Base-by-base conservation (phyloP, 257 asterid species). In the Solanum lignicaule region DNA sequence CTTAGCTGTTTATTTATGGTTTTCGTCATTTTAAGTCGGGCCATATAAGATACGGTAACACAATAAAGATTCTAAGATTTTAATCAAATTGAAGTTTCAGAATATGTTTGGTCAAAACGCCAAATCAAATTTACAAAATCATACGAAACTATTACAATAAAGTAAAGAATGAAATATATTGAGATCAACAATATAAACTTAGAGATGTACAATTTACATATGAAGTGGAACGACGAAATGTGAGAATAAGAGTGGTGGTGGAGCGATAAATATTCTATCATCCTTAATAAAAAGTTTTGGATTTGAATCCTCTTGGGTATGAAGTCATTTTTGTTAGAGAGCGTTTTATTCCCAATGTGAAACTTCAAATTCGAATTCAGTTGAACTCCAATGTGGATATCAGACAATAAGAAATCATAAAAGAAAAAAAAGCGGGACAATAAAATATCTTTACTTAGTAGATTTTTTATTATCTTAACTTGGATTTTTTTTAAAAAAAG, bases 141-240 rank as follows among this genome's bases (percentile, higher is more conserved):
- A 23, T 16, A 16, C 1, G 3, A 16, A 52, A 52, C 1, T 52
- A 16, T 52, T 52, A 16, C 23, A 52, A 52, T 52, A 5, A 52
- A 6, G 62, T 46, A 16, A 41, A 48, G 13, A 32, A 16, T 32
- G 79, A 33, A 32, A 72, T 33, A 32, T 33, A 31, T 39, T 76
- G 23, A 39, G 25, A 79, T 41, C 55, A 41, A 38, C 15, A 6
- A 76, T 6, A 13, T 41, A 39, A 78, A 41, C 11, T 29, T 27
- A 32, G 35, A n/a, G 15, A 27, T 27, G 25, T 14, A 60, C 23
- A 90, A 65, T 89, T 90, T 88, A 90, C 92, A 35, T 90, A 86
- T 86, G 90, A 43, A 1, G 66, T 43, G 84, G 15, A n/a, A 43
- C 14, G 0, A 43, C 43, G 65, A 79, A 43, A 79, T 15, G 35